Evolutionary conservation across 768 basidiomycete genomes (phyloP).

Genomic region (Favolaschia claudopus): DNA sequence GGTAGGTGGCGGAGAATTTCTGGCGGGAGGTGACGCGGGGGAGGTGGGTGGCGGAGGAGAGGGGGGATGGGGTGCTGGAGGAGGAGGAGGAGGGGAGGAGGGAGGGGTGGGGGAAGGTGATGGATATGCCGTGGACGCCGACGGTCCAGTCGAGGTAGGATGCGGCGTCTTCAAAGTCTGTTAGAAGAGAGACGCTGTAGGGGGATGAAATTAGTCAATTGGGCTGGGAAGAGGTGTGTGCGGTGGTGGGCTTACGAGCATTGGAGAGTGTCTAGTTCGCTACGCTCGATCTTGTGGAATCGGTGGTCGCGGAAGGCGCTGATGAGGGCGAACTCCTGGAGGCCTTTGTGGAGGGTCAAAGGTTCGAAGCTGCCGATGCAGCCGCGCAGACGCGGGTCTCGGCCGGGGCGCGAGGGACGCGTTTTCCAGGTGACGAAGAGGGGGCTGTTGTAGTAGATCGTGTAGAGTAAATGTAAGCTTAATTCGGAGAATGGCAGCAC

Average conservation of each 20-base stretch:
- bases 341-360: conserved; percentile 72
- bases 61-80: conserved; percentile 73
- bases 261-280: conserved; percentile 81
- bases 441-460: conserved; percentile 57
- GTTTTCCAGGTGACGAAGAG: conserved; percentile 98
- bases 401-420: conserved; percentile 64
- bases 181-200: conserved; percentile 87
- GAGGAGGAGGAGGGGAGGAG: conserved; percentile 57
- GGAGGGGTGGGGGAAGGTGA: conserved; percentile 85
- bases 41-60: conserved; percentile 69
- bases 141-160: conserved; percentile 94
- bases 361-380: conserved; percentile 96
- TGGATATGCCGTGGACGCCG: conserved; percentile 91
- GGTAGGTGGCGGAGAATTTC: conserved; percentile 85
- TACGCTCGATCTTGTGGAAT: conserved; percentile 79
- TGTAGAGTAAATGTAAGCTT: background rate
- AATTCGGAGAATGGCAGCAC: background rate
- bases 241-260: conserved; percentile 72
- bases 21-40: conserved; percentile 60
- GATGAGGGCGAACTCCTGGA: conserved; percentile 90
- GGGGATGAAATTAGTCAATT: conserved; percentile 11
- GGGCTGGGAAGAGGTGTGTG: background rate
- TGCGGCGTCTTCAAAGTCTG: conserved; percentile 86
- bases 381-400: conserved; percentile 75
- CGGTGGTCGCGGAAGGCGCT: conserved; percentile 91